phyloP scores from a whole-genome alignment of 306 rosid genomes.

The Mimosa pudica region DNA sequence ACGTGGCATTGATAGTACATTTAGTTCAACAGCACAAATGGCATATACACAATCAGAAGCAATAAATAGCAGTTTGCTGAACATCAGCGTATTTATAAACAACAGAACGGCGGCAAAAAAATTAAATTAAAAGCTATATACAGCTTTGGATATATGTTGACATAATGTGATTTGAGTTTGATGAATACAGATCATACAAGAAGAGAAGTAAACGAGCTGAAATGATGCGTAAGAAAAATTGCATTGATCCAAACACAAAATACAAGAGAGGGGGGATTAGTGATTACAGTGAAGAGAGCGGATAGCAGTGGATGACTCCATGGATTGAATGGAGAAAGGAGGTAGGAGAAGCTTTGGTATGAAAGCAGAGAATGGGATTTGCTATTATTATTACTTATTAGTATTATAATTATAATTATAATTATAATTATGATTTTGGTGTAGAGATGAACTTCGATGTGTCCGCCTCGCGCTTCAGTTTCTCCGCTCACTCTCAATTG shows the following conservation, averaged over 20 bases:
- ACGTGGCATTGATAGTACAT: background rate
- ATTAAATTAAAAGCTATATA: no score
- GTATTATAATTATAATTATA: no score
- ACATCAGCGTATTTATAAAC: background rate
- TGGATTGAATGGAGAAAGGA: slow-evolving; percentile 16
- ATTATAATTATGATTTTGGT: no score
- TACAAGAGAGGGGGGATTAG: slow-evolving; percentile 4
- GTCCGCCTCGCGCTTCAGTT: slow-evolving; percentile 67
- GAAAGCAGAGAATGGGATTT: slow-evolving; percentile 27
- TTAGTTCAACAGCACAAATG: background rate
- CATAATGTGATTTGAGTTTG: background rate
- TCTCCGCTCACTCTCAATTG: slow-evolving; percentile 50
- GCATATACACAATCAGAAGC: background rate
- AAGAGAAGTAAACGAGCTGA: background rate
- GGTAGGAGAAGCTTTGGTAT: slow-evolving; percentile 11
- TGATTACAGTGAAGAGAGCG: slow-evolving; percentile 66
- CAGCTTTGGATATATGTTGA: background rate
- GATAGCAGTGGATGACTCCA: slow-evolving; percentile 76
- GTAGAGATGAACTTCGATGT: slow-evolving; percentile 49
- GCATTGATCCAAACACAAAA: slow-evolving; percentile 4
- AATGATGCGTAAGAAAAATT: background rate
- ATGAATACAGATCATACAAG: slow-evolving; percentile 8
- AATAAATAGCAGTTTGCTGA: background rate
- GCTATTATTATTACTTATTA: no score
- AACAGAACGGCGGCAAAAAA: background rate